phyloP scores from a whole-genome alignment of 2,329 filamentous ascomycete species.

The Pseudocercospora fijiensis region DNA sequence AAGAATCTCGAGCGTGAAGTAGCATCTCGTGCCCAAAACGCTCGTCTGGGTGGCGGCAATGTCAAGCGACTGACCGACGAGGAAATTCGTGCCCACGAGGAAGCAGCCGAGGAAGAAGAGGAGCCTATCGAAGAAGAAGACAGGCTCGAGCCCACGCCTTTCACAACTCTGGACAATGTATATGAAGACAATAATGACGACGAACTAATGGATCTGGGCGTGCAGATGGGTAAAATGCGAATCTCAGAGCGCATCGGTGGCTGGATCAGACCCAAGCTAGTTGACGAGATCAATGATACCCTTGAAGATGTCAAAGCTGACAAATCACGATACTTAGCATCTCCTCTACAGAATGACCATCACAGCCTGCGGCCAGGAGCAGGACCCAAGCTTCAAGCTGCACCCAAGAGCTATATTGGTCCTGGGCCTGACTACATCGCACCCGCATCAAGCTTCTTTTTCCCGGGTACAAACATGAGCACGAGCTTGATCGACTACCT shows the following conservation, averaged over 20 bases:
- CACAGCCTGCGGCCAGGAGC: constrained; percentile 22
- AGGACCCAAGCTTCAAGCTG: constrained; percentile 28
- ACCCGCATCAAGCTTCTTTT: constrained; percentile 67
- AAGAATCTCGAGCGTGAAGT: constrained; percentile 68
- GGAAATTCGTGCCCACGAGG: constrained; percentile 45
- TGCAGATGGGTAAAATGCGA: constrained; percentile 68
- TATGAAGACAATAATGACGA: constrained; percentile 67
- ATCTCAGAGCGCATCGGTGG: constrained; percentile 74
- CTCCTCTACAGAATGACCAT: constrained; percentile 23
- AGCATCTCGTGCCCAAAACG: constrained; percentile 45
- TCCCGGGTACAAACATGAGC: constrained; percentile 52
- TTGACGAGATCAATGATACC: constrained; percentile 60
- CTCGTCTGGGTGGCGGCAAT: constrained; percentile 30
- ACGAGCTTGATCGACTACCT: constrained; percentile 60
- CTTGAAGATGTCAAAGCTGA: constrained; percentile 34
- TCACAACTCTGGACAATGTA: constrained; percentile 64
- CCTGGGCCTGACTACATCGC: constrained; percentile 67
- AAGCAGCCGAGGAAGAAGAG: constrained; percentile 58
- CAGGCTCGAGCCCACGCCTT: constrained; percentile 60
- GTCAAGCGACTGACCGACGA: constrained; percentile 21
- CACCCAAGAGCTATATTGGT: constrained; percentile 55
- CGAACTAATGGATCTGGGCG: constrained; percentile 69
- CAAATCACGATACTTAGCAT: constrained; percentile 27
- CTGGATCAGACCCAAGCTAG: constrained; percentile 67
- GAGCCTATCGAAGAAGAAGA: constrained; percentile 55